Base-by-base conservation (phyloP, 2,329 filamentous ascomycete species). In the Aureobasidium namibiae region DNA sequence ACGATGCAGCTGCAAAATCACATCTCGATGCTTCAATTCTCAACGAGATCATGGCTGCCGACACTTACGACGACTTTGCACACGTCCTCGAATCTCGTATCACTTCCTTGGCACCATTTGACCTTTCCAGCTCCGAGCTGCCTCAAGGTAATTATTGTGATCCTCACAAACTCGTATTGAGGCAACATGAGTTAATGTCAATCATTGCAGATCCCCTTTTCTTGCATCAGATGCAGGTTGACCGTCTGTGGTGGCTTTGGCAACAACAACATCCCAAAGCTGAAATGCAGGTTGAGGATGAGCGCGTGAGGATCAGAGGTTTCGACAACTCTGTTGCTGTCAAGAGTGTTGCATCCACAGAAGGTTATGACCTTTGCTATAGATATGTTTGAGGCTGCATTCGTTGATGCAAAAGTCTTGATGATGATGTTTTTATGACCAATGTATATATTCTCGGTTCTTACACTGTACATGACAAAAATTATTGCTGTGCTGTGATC, bases 1-100 rank as follows among this genome's bases (percentile, higher is more conserved):
- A 21, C 56, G 64, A n/a, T 68, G 66, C 36, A 46, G 21, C 33
- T 11, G 23, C 33, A 11, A 48, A 44, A 18, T 16, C 49, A 29
- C 53, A 46, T 38, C 53, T 45, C 6, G 53, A 56, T 29, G 31
- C 53, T 13, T 21, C 53, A n/a, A 29, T 56, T 29, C 31, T 46
- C 10, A 46, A 41, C 14, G 41, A 56, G 13, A 46, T 56, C 21
- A 26, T 56, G 21, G n/a, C 53, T 29, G 53, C 41, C 41, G 59
- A 66, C 4, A 53, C 60, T 33, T 66, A 69, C 14, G 67, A 67
- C 6, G 65, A 67, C 8, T 69, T 69, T 59, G 61, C 63, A 39
- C 58, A 56, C 14, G 39, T 57, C 24, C 61, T 50, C 18, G 62
- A 62, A 58, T 9, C 61, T 62, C n/a, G 63, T 63, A 21, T 59